Conservation (phyloP, 192 early-diverging fungal genomes). For the Hyaloraphidium curvatum region DNA sequence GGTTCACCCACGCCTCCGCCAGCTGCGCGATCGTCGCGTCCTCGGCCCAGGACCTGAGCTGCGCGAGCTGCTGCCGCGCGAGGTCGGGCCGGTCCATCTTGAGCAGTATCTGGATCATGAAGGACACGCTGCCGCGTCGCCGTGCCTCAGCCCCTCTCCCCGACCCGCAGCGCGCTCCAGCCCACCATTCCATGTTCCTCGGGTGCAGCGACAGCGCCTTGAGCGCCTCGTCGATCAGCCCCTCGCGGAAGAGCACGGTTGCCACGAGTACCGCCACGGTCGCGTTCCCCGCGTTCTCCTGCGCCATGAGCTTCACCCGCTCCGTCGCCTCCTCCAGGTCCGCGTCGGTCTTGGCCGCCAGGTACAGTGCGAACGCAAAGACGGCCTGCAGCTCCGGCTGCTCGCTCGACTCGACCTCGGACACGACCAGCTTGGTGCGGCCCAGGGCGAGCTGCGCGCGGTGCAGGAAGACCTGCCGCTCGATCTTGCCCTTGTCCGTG, state of each 20-base stretch:
- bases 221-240: conserved; percentile 50
- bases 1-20: conserved; percentile 72
- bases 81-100: conserved; percentile 65
- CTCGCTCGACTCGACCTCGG: conserved; percentile 32
- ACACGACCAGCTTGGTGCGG: conserved; percentile 42
- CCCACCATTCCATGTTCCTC: conserved; percentile 67
- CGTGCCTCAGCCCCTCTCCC: too few species aligned
- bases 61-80: conserved; percentile 57
- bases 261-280: conserved; percentile 44
- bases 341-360: conserved; percentile 11
- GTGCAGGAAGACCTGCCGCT: conserved; percentile 48
- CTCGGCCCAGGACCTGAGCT: conserved; percentile 74
- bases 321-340: conserved; percentile 24
- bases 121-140: conserved; percentile 30
- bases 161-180: too few species aligned
- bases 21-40: conserved; percentile 86
- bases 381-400: conserved; percentile 43
- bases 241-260: conserved; percentile 35
- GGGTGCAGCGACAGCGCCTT: conserved; percentile 37
- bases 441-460: conserved; percentile 65
- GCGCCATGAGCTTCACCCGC: conserved; percentile 30
- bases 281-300: conserved; percentile 25
- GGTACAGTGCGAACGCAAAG: conserved; percentile 37
- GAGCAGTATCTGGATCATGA: conserved; percentile 60
- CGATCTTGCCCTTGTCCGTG: conserved; percentile 22